Conservation (phyloP, 169 alveolate species). For the Cyclospora cayetanensis region DNA sequence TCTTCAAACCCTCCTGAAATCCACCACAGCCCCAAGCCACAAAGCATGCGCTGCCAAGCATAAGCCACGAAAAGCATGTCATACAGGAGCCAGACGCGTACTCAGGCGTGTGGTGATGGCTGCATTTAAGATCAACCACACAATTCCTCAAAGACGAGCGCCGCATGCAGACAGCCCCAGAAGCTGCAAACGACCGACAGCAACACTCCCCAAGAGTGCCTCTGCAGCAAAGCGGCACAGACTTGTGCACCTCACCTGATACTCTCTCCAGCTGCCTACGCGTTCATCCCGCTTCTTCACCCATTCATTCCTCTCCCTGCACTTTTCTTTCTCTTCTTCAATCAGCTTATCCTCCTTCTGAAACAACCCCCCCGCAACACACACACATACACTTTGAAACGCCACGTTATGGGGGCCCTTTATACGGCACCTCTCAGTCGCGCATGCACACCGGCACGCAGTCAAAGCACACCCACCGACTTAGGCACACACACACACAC, state of each 20-base stretch:
- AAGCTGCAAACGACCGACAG: background rate
- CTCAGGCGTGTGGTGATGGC: no score
- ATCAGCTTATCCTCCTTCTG: constrained; percentile 40
- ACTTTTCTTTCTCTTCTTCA: background rate
- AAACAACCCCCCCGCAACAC: background rate
- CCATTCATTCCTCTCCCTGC: constrained; percentile 49
- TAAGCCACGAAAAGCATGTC: no score
- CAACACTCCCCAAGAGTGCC: background rate
- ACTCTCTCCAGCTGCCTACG: constrained; percentile 35
- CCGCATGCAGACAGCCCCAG: background rate
- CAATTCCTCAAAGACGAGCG: background rate
- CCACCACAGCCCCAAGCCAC: no score
- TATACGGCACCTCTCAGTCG: background rate
- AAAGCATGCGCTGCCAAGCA: no score
- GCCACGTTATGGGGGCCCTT: background rate
- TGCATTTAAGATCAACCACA: no score
- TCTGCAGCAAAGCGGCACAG: background rate
- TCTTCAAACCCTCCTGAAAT: background rate
- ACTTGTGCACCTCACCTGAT: constrained; percentile 2
- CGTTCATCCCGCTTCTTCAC: constrained; percentile 30
- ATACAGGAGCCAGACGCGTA: no score
- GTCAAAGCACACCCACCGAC: background rate
- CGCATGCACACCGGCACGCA: background rate
- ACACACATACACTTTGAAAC: background rate
- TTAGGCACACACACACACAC: background rate